Base-by-base conservation (phyloP, 345 rosid species). In the Sonneratia alba region DNA sequence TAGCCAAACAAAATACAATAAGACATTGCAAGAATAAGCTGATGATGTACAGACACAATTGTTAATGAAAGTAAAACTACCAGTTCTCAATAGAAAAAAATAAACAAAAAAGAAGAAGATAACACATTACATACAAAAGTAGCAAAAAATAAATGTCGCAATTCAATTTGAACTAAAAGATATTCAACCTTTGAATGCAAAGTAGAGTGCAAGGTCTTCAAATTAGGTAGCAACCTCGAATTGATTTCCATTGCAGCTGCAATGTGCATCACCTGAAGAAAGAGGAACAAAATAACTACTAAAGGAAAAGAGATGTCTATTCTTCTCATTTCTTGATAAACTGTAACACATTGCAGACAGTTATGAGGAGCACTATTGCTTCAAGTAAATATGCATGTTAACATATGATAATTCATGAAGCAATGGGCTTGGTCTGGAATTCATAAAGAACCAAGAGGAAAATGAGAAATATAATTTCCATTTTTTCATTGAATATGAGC, bases 191-290 rank as follows among this genome's bases (percentile, higher is more conserved):
- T 95, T 65, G 91, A 73, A 70, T 88, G 82, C 38, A 92, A 74
- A n/a, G 99, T 76, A 79, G 80, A 63, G 43, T 85, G 91, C 87
- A 95, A 82, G 75, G 73, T 83, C 79, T 82, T 86, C 85, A 92
- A 77, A 72, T 85, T 87, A 36, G 99, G 96, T 61, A 92, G 76
- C 59, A 95, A 84, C 80, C 96, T 92, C 7, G 91, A 87, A 78
- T 95, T 95, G 70, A 86, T 85, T 85, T 92, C 98, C 72, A 72
- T 84, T 51, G 92, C 98, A 74, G 98, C 97, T 66, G 99, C 98
- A 77, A 95, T 92, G 81, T 95, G 98, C 98, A 94, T 94, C 71
- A 91, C 98, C 97, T 88, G 76, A 56, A 81, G 49, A 75, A 75
- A 72, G 12, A 72, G 70, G 72, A 15, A 62, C 2, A 73, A 66